Base-by-base conservation (phyloP, 2,329 filamentous ascomycete species). In the Trichoderma sp. region DNA sequence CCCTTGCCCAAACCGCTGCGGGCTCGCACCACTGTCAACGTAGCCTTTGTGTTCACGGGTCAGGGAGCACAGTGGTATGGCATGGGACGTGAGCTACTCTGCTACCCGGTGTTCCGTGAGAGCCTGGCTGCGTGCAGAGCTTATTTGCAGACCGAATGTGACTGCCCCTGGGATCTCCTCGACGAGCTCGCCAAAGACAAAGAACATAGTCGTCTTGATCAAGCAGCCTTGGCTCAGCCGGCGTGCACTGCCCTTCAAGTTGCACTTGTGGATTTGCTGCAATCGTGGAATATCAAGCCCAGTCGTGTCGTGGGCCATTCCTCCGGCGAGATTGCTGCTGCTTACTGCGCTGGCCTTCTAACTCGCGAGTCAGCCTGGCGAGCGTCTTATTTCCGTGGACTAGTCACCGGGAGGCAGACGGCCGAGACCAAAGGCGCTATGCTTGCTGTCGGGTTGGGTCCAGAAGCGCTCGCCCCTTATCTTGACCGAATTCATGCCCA, bases 41-140 rank as follows among this genome's bases (percentile, higher is more conserved):
- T 75, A n/a, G 65, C 33, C 24, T 75, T 75, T 56, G 67, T 75
- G 16, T 75, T 75, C 35, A 75, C 74, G 6, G 74, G 74, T 16
- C 76, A 79, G 53, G 78, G 78, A 21, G 78, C 78, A 6, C 78
- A 79, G 50, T 78, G 77, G 77, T 63, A 69, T 38, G 73, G 67
- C 38, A 78, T 78, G 77, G 77, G 77, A 8, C 69, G 74, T 14
- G 74, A 77, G 64, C 75, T 78, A 27, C 65, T 35, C 8, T 35
- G n/a, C 21, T 76, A 56, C 45, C 60, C 63, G 8, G 29, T 64
- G 21, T 78, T 72, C 59, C 66, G 18, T 12, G n/a, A 33, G 21
- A 50, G 56, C 31, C 45, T 75, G 56, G 45, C 65, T 12, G 31
- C 53, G 18, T 38, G 31, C 21, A 69, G 60, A 24, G 53, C 29